phyloP scores from a whole-genome alignment of 2,329 filamentous ascomycete species.

The Thelonectria rubi region DNA sequence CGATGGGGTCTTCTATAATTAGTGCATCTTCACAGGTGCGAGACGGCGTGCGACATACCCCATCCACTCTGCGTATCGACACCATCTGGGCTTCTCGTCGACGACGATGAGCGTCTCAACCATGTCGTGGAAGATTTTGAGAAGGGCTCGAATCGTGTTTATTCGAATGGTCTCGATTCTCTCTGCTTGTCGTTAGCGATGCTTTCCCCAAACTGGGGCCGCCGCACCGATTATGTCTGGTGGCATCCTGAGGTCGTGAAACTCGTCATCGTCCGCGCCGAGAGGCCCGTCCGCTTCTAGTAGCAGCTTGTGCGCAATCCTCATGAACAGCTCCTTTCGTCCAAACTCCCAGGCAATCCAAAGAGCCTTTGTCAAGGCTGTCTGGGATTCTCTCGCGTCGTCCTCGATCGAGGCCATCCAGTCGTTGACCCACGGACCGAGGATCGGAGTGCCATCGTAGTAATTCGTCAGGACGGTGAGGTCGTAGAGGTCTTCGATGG shows the following conservation, averaged over 20 bases:
- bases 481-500: conserved; percentile 39
- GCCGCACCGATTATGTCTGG: conserved; percentile 27
- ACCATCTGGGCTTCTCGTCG: conserved; percentile 47
- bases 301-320: conserved; percentile 36
- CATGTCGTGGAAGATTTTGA: conserved; percentile 40
- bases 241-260: conserved; percentile 29
- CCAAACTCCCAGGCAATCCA: conserved; percentile 48
- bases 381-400: conserved; percentile 24
- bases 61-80: conserved; percentile 46
- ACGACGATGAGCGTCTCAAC: conserved; percentile 40
- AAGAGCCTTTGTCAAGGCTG: conserved; percentile 37
- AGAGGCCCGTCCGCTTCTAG: conserved; percentile 29
- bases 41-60: conserved; percentile 18
- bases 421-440: conserved; percentile 39
- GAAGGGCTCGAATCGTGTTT: conserved; percentile 23
- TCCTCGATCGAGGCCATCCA: conserved; percentile 35
- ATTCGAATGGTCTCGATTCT: conserved; percentile 38
- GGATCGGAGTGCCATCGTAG: conserved; percentile 41
- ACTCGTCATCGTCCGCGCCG: conserved; percentile 22
- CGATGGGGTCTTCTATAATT: conserved; percentile 35
- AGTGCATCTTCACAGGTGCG: too few relatives aligned
- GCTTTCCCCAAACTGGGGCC: too few relatives aligned
- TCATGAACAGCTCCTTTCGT: conserved; percentile 33
- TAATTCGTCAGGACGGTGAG: conserved; percentile 44
- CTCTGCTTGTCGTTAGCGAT: conserved; percentile 1